A percentile compares a stretch with the other conserved stretches of the same genome.
phyloP scores from a whole-genome alignment of 2,329 filamentous ascomycete genomes.

The Aureobasidium sp. region DNA sequence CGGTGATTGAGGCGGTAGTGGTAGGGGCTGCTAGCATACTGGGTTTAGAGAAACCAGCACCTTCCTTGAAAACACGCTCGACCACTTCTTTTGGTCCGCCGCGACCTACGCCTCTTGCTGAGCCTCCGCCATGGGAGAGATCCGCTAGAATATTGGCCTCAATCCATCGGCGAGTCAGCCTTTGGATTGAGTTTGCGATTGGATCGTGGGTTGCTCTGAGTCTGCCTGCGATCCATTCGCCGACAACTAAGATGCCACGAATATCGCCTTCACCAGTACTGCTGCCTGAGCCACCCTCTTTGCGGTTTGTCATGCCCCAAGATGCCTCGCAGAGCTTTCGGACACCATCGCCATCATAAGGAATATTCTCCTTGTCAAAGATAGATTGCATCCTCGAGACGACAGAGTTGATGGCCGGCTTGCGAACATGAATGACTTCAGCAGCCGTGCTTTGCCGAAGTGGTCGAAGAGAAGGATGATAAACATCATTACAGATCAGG shows the following conservation, averaged over 20 bases:
- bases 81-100: slow-evolving; percentile 70
- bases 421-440: slow-evolving; percentile 86
- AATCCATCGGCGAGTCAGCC: slow-evolving; percentile 68
- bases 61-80: slow-evolving; percentile 69
- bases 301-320: slow-evolving; percentile 70
- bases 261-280: slow-evolving; percentile 67
- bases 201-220: slow-evolving; percentile 40
- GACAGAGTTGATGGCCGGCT: slow-evolving; percentile 79
- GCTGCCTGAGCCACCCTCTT: slow-evolving; percentile 48
- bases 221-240: slow-evolving; percentile 76
- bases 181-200: slow-evolving; percentile 28
- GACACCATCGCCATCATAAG: slow-evolving; percentile 82
- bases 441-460: slow-evolving; percentile 78
- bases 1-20: slow-evolving; percentile 21
- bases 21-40: slow-evolving; percentile 33
- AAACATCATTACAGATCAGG: slow-evolving; percentile 95
- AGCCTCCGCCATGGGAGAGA: slow-evolving; percentile 62
- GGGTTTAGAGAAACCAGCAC: slow-evolving; percentile 66
- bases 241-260: slow-evolving; percentile 76
- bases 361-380: slow-evolving; percentile 82
- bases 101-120: slow-evolving; percentile 63
- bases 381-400: slow-evolving; percentile 72
- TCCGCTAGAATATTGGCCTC: slow-evolving; percentile 64
- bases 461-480: slow-evolving; percentile 79
- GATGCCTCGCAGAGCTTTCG: slow-evolving; percentile 75